Percentiles rank a stretch among this genome's conserved stretches.
Conservation (phyloP, 768 basidiomycete species). For the Russula vinacea region DNA sequence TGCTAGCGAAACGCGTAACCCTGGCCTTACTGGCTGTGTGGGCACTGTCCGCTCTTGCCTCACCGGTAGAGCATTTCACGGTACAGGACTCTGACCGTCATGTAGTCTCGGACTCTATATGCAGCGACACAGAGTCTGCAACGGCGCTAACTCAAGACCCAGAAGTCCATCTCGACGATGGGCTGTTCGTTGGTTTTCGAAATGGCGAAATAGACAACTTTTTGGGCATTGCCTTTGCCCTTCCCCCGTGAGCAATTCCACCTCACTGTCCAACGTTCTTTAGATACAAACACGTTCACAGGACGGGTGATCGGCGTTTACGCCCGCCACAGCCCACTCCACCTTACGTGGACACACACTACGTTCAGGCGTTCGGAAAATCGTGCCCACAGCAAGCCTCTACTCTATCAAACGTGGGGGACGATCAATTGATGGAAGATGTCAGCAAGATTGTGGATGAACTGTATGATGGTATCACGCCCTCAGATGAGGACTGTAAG, state of each 20-base stretch:
- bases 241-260: conserved; percentile 38
- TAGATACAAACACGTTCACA: conserved; percentile 17
- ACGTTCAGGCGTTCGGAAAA: conserved; percentile 29
- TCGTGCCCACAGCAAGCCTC: conserved; percentile 34
- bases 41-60: conserved; percentile 18
- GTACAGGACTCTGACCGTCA: conserved; percentile 4
- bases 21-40: conserved; percentile 12
- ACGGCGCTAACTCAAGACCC: neutral
- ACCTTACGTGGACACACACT: conserved; percentile 27
- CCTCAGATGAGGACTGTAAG: conserved; percentile 31
- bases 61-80: neutral
- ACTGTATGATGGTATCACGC: conserved; percentile 13
- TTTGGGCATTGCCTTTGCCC: conserved; percentile 44
- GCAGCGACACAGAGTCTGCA: neutral
- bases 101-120: neutral
- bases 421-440: neutral
- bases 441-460: neutral
- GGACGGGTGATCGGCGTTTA: conserved; percentile 40
- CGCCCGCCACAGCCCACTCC: conserved; percentile 33
- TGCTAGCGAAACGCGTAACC: conserved; percentile 9
- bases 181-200: conserved; percentile 34
- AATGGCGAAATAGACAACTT: conserved; percentile 35
- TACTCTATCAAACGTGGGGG: conserved; percentile 11
- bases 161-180: conserved; percentile 35
- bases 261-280: no score